These are phyloP conservation scores for Aegilops speltoides DNA, from an alignment of 176 grass and related monocot species.

Conservation along the genomic window DNA sequence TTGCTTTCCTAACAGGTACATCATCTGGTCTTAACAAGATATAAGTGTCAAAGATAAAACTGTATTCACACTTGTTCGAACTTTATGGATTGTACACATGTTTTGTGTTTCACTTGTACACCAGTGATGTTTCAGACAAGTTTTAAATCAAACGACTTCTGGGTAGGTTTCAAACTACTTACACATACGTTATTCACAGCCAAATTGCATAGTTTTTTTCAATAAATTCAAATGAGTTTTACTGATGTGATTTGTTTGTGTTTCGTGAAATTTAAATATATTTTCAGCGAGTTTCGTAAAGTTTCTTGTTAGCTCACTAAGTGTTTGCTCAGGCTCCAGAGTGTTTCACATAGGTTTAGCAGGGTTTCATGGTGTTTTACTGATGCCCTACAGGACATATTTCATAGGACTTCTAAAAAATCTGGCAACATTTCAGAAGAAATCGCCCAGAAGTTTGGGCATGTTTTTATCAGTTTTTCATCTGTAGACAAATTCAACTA, in stretches of 20 bases:
- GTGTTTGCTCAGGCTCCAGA: background rate
- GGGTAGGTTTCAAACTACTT: background rate
- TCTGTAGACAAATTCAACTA: background rate
- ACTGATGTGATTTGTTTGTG: background rate
- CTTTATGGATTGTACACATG: background rate
- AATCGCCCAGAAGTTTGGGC: background rate
- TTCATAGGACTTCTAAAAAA: background rate
- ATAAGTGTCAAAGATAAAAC: background rate
- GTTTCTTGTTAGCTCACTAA: background rate
- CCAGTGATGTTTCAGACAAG: background rate
- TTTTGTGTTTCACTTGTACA: background rate
- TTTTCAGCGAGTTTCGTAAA: background rate
- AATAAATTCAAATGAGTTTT: background rate
- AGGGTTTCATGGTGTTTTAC: background rate
- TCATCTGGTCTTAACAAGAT: background rate
- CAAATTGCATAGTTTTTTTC: background rate
- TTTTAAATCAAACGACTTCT: background rate
- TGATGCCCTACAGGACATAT: background rate
- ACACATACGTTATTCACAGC: background rate
- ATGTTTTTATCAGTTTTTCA: constrained; percentile 8
- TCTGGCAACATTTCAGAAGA: background rate
- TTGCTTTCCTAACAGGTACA: background rate
- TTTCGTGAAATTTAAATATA: background rate
- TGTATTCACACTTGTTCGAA: background rate
- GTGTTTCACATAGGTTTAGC: background rate